Percentiles rank a stretch among this genome's conserved stretches.
phyloP scores from a whole-genome alignment of 1,139 yeast genomes.

The Candida frijolesensis region DNA sequence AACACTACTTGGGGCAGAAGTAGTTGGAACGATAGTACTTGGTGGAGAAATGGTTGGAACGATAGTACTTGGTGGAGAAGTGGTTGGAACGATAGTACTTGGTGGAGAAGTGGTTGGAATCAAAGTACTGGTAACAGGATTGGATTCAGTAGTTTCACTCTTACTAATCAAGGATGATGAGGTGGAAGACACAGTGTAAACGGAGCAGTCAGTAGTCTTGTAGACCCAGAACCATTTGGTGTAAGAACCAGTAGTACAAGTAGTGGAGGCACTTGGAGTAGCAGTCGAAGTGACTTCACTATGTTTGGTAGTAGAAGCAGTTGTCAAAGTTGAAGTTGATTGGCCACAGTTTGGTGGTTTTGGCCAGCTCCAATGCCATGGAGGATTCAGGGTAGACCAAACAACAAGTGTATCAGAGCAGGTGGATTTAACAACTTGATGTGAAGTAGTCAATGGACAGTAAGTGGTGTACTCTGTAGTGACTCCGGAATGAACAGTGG shows the following conservation, averaged over 20 bases:
- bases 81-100: background rate
- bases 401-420: conserved; percentile 3
- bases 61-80: no score
- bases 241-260: background rate
- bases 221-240: background rate
- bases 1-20: no score
- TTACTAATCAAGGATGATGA: conserved; percentile 10
- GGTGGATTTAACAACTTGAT: conserved; percentile 5
- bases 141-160: conserved; percentile 16
- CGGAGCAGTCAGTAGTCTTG: background rate
- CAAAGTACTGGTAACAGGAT: background rate
- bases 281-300: background rate
- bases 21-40: no score
- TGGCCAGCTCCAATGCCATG: conserved; percentile 5
- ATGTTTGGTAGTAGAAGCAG: background rate
- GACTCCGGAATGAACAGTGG: conserved; percentile 6
- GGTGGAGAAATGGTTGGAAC: background rate
- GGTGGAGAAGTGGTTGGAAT: background rate
- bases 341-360: conserved; percentile 4
- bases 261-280: conserved; percentile 1
- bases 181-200: background rate
- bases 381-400: conserved; percentile 1
- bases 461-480: conserved; percentile 27
- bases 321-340: background rate
- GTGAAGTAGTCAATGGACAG: conserved; percentile 23